Evolutionary conservation across 768 basidiomycete species (phyloP), one percentile per base, ranked within the genome.

Genomic region (Suillus fuscotomentosus): DNA sequence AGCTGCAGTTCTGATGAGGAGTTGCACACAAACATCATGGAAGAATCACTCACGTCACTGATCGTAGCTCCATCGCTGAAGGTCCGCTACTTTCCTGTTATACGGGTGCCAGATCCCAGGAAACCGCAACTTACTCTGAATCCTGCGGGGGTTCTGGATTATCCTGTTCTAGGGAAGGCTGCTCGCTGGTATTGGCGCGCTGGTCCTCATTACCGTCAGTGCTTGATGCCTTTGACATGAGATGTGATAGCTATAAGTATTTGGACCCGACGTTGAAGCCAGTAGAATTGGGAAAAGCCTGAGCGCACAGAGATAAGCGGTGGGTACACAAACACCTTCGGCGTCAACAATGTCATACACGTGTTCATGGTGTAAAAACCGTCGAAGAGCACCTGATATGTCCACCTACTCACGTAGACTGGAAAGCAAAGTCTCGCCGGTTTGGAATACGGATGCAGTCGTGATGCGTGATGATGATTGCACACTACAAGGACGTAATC

Each of bases 351-450:
- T 31, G 31, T 5, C 31, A 31, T 31, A 5, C 31, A 31, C 31
- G 31, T 31, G 31, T 31, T 31, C 31, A 31, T 31, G 31, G 5
- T 31, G 31, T 31, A 5, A 31, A 31, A 5, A 5, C 31, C 31
- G 5, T 31, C 31, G 31, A 31, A 31, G 31, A 31, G 31, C 31
- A 31, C 31, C 63, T n/a, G 61, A 67, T 27, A 64, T 38, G 38
- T 68, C 66, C 48, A 65, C 64, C n/a, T 66, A 67, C 57, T 57
- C 65, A 3, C 65, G 53, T 15, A 51, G 24, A 57, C 56, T 68
- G 60, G 66, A 55, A 61, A 75, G 43, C 69, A 73, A 62, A 69
- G 75, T 15, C 76, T 76, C 67, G 38, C 11, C 38, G 31, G 31
- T 31, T 31, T 31, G 5, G 5, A 31, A 31, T 31, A 31, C 5